A percentile compares a stretch with the other conserved stretches of the same genome.
Evolutionary conservation across 169 alveolate species (phyloP).

Genomic region (Plasmodium cynomolgi): DNA sequence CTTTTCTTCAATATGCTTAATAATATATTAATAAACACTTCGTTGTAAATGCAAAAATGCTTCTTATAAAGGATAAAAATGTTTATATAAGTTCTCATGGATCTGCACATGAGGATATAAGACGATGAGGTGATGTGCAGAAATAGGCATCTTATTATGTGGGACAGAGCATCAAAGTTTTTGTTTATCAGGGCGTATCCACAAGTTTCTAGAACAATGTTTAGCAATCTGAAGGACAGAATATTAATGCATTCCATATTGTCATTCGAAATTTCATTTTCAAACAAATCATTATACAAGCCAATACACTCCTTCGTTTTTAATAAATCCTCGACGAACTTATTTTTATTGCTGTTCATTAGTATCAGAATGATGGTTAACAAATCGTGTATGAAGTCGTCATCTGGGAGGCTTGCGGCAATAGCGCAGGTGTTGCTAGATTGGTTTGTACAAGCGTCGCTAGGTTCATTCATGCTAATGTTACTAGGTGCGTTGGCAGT

Average conservation of each 20-base stretch:
- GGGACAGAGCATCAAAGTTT: constrained; percentile 25
- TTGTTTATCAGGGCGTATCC: constrained; percentile 45
- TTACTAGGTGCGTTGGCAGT: background rate
- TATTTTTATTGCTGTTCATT: constrained; percentile 59
- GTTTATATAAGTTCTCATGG: constrained; percentile 71
- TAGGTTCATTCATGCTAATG: background rate
- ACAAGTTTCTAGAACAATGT: constrained; percentile 43
- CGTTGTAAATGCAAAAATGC: constrained; percentile 58
- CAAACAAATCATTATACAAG: constrained; percentile 44
- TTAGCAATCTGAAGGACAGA: constrained; percentile 52
- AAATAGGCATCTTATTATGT: constrained; percentile 68
- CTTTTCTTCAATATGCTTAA: constrained; percentile 38
- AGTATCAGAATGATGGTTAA: constrained; percentile 35
- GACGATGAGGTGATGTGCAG: constrained; percentile 66
- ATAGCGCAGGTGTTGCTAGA: background rate
- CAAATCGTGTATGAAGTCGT: constrained; percentile 46
- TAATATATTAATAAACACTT: constrained; percentile 63
- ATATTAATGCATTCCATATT: constrained; percentile 63
- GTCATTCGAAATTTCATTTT: constrained; percentile 63
- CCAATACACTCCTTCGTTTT: constrained; percentile 34
- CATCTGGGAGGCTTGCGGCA: background rate
- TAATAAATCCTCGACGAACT: constrained; percentile 40
- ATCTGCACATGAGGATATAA: constrained; percentile 53
- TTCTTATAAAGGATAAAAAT: constrained; percentile 70
- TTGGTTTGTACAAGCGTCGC: background rate